Conservation (phyloP, 257 asterid genomes). For the Anisodus acutangulus region DNA sequence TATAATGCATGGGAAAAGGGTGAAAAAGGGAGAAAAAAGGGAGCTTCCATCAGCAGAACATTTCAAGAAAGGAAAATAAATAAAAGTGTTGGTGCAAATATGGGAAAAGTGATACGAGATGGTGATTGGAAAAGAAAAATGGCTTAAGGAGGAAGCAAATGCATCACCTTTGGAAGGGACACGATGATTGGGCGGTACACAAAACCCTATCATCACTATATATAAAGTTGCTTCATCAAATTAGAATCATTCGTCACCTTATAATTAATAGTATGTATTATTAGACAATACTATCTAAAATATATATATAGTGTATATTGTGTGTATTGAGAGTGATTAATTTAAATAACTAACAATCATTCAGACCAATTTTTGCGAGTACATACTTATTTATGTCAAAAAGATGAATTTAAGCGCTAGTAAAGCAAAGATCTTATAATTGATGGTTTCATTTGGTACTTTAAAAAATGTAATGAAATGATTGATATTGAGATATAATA, state of each 20-base stretch:
- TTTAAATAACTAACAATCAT: no score
- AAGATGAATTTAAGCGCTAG: not conserved
- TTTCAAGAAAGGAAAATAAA: not conserved
- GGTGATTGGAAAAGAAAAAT: slow-evolving; percentile 17
- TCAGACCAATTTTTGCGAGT: no score
- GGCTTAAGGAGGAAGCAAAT: slow-evolving; percentile 30
- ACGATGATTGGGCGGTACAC: not conserved
- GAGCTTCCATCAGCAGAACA: slow-evolving; percentile 20
- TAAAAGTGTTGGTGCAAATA: slow-evolving; percentile 11
- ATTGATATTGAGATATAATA: not conserved
- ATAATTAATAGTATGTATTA: not conserved
- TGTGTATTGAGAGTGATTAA: no score
- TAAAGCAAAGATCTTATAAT: not conserved
- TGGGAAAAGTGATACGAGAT: slow-evolving; percentile 14
- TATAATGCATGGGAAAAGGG: not conserved
- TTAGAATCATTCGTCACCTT: not conserved
- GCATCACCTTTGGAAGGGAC: not conserved
- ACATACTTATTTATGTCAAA: no score
- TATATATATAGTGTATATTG: not conserved
- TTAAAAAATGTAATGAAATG: not conserved
- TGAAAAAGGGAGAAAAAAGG: not conserved
- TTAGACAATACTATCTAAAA: not conserved
- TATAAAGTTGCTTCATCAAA: not conserved
- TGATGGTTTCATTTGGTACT: not conserved
- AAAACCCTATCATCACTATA: not conserved